Evolutionary conservation across 2,329 filamentous ascomycete species (phyloP).

Genomic region (Clarireedia hainanense): DNA sequence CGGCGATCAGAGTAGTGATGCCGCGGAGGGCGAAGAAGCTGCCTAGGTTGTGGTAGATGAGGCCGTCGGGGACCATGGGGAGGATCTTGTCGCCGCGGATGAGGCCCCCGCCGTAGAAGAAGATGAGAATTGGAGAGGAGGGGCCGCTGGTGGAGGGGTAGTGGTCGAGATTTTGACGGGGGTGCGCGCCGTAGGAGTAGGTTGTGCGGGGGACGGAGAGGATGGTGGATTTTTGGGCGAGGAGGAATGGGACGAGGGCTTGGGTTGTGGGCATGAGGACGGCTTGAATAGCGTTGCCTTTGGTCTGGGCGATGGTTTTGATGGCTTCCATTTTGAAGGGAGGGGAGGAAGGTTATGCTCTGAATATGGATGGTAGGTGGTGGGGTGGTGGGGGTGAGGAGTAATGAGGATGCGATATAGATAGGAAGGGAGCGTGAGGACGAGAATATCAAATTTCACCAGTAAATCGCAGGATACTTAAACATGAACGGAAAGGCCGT

Average conservation of each 20-base stretch:
- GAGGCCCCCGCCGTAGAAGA: slow-evolving; percentile 26
- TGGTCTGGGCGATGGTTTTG: slow-evolving; percentile 11
- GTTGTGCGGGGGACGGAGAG: slow-evolving; percentile 17
- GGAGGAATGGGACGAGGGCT: slow-evolving; percentile 20
- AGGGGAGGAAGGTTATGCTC: not conserved
- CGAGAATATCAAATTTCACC: too few relatives aligned
- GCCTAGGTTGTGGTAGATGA: slow-evolving; percentile 27
- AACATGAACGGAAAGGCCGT: too few relatives aligned
- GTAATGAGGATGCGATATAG: not conserved
- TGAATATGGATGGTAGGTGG: not conserved
- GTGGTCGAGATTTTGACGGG: slow-evolving; percentile 26
- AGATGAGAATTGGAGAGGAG: slow-evolving; percentile 22
- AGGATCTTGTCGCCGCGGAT: slow-evolving; percentile 22
- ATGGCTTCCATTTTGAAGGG: slow-evolving; percentile 19
- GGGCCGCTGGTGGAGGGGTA: slow-evolving; percentile 15
- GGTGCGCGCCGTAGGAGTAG: slow-evolving; percentile 22
- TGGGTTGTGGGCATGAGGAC: slow-evolving; percentile 20
- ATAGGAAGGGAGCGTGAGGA: not conserved
- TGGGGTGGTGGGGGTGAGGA: not conserved
- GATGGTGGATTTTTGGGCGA: slow-evolving; percentile 19
- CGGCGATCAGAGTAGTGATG: slow-evolving; percentile 21
- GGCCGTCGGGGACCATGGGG: slow-evolving; percentile 10
- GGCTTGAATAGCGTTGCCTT: slow-evolving; percentile 15
- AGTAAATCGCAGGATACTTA: too few relatives aligned
- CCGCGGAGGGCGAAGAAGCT: slow-evolving; percentile 24